These are phyloP conservation scores for Huiozyma naganishii DNA, from an alignment of 805 yeast species.

Conservation along the genomic window DNA sequence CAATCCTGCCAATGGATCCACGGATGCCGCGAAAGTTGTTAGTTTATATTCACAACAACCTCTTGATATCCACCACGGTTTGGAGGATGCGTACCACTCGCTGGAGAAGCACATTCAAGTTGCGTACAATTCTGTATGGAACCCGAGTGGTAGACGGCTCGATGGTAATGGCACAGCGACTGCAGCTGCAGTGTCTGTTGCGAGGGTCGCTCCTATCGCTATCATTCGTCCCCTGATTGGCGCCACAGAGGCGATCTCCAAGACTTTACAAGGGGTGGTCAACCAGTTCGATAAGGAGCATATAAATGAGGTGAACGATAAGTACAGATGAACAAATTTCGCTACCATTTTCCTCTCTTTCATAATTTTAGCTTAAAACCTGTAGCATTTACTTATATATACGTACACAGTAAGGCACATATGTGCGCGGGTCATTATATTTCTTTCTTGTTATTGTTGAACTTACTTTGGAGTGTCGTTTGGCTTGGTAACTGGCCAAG, in stretches of 20 bases:
- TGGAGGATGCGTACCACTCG: conserved; percentile 62
- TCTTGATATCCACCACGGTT: conserved; percentile 53
- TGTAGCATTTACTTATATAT: neutral
- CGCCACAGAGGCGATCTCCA: conserved; percentile 81
- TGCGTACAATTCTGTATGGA: conserved; percentile 52
- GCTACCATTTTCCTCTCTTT: neutral
- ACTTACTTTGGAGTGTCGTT: conserved; percentile 3
- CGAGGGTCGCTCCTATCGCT: conserved; percentile 70
- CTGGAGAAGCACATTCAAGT: conserved; percentile 55
- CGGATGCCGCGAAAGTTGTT: conserved; percentile 30
- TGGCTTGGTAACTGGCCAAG: conserved; percentile 80
- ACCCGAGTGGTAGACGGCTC: conserved; percentile 50
- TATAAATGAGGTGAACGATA: conserved; percentile 48
- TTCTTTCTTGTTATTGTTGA: neutral
- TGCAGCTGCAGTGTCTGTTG: conserved; percentile 55
- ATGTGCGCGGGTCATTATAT: neutral
- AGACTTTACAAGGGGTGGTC: conserved; percentile 71
- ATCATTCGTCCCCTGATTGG: conserved; percentile 81
- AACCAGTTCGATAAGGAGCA: conserved; percentile 67
- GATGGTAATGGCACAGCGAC: conserved; percentile 36
- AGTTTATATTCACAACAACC: conserved; percentile 87
- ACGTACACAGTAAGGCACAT: neutral
- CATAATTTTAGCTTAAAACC: neutral
- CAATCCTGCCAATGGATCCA: conserved; percentile 4
- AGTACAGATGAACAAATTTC: conserved; percentile 36